A percentile compares a stretch with the other conserved stretches of the same genome.
phyloP scores from a whole-genome alignment of 2,329 filamentous ascomycete species.

The Scolecobasidium constrictum region DNA sequence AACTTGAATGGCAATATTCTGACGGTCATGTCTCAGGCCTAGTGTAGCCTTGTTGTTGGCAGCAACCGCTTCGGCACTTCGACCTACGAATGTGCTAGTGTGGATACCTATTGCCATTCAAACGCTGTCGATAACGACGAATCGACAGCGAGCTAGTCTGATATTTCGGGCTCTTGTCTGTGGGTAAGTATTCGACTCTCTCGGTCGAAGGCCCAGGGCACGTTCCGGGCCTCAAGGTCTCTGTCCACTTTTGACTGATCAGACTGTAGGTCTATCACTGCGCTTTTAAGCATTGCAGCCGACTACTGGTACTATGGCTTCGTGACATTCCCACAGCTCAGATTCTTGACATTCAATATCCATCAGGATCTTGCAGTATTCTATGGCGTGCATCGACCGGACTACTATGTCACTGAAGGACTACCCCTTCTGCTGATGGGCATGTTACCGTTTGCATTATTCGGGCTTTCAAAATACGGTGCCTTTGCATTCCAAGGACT shows the following conservation, averaged over 20 bases:
- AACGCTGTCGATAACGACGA: slow-evolving; percentile 35
- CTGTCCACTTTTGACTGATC: too few relatives aligned
- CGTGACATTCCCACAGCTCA: slow-evolving; percentile 82
- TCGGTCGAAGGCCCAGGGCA: too few relatives aligned
- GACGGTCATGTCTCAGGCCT: background rate
- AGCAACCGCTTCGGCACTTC: slow-evolving; percentile 70
- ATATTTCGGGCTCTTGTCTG: slow-evolving; percentile 55
- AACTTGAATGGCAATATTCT: background rate
- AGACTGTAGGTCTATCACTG: slow-evolving; percentile 45
- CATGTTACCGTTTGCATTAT: slow-evolving; percentile 62
- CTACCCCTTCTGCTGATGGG: slow-evolving; percentile 79
- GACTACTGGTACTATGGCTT: slow-evolving; percentile 72
- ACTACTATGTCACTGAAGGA: slow-evolving; percentile 89
- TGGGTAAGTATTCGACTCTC: slow-evolving; percentile 25
- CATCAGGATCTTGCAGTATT: slow-evolving; percentile 80
- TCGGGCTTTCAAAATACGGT: slow-evolving; percentile 40
- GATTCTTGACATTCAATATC: slow-evolving; percentile 86
- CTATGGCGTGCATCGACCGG: slow-evolving; percentile 81
- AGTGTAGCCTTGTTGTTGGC: slow-evolving; percentile 58
- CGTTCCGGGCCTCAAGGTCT: too few relatives aligned
- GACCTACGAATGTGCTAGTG: slow-evolving; percentile 81
- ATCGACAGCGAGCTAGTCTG: slow-evolving; percentile 39
- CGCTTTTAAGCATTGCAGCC: slow-evolving; percentile 52
- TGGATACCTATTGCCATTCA: slow-evolving; percentile 60
- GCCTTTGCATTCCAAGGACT: slow-evolving; percentile 30